Conservation (phyloP, 2,329 filamentous ascomycete species). For the Helotiales sp. region DNA sequence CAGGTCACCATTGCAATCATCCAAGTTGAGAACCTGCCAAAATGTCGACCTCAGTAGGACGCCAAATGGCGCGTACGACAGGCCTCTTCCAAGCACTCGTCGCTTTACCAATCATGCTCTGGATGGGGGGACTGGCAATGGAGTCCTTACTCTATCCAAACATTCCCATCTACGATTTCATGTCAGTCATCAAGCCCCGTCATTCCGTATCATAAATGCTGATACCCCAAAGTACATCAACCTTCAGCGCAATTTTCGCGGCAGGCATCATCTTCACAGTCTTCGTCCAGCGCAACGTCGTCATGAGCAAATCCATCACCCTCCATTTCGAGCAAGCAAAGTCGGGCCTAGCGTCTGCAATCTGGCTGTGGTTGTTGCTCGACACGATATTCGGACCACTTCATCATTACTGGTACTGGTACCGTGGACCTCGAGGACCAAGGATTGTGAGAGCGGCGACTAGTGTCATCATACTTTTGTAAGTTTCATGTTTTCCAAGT, state of each 20-base stretch:
- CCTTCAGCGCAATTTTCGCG: slow-evolving; percentile 19
- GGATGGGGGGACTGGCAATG: slow-evolving; percentile 7
- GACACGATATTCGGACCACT: slow-evolving; percentile 18
- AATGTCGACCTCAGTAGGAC: slow-evolving; percentile 16
- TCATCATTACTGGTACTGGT: neutral
- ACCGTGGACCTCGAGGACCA: neutral
- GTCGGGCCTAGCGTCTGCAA: slow-evolving; percentile 16
- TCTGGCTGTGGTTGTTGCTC: slow-evolving; percentile 27
- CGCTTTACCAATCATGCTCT: slow-evolving; percentile 19
- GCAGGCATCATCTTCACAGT: slow-evolving; percentile 24
- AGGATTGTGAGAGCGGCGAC: slow-evolving; percentile 17
- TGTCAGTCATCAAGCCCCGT: slow-evolving; percentile 3
- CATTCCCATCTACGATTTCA: slow-evolving; percentile 14
- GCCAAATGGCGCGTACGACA: slow-evolving; percentile 21
- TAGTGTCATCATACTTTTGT: slow-evolving; percentile 26
- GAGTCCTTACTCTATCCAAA: neutral
- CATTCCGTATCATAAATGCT: neutral
- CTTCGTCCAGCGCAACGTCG: slow-evolving; percentile 20
- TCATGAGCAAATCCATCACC: neutral
- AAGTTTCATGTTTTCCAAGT: neutral
- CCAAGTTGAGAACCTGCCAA: neutral
- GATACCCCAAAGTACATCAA: slow-evolving; percentile 1
- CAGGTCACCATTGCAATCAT: neutral
- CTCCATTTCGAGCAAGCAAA: slow-evolving; percentile 23
- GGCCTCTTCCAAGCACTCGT: slow-evolving; percentile 23